phyloP scores from a whole-genome alignment of 2,329 filamentous ascomycete species.

The Fusarium pseudoanthophilum region DNA sequence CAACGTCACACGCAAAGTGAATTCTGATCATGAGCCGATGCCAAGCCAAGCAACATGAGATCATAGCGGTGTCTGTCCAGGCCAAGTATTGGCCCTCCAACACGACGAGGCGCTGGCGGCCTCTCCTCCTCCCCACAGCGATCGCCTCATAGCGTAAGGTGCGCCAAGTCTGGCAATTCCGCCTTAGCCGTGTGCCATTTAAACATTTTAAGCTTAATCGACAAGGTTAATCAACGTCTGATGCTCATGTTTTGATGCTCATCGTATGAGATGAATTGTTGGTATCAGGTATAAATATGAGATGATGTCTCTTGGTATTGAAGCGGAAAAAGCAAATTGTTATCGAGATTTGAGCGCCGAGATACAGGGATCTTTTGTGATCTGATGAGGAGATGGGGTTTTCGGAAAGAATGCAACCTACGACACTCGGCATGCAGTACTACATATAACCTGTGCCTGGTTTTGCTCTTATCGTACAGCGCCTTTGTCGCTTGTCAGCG shows the following conservation, averaged over 20 bases:
- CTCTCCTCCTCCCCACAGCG: constrained; percentile 14
- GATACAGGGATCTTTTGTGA: neutral
- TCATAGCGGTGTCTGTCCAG: constrained; percentile 11
- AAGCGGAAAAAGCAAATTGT: neutral
- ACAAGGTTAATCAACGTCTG: constrained; percentile 16
- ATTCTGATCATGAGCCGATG: constrained; percentile 32
- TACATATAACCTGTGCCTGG: neutral
- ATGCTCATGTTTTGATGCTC: neutral
- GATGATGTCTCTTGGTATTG: neutral
- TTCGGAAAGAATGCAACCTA: constrained; percentile 13
- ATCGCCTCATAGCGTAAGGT: constrained; percentile 3
- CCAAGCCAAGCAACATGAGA: constrained; percentile 30
- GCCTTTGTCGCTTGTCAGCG: neutral
- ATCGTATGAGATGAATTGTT: neutral
- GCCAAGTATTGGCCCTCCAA: constrained; percentile 7
- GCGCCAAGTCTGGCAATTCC: constrained; percentile 21
- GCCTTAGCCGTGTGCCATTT: constrained; percentile 15
- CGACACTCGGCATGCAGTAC: neutral
- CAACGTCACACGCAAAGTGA: constrained; percentile 26
- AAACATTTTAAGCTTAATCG: constrained; percentile 26
- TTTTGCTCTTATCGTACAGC: neutral
- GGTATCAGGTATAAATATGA: neutral
- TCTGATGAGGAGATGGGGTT: neutral
- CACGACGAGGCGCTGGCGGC: constrained; percentile 20
- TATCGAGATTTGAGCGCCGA: neutral